Evolutionary conservation across 345 rosid species (phyloP), one percentile per base, ranked within the genome.

Genomic region (Murraya koenigii): DNA sequence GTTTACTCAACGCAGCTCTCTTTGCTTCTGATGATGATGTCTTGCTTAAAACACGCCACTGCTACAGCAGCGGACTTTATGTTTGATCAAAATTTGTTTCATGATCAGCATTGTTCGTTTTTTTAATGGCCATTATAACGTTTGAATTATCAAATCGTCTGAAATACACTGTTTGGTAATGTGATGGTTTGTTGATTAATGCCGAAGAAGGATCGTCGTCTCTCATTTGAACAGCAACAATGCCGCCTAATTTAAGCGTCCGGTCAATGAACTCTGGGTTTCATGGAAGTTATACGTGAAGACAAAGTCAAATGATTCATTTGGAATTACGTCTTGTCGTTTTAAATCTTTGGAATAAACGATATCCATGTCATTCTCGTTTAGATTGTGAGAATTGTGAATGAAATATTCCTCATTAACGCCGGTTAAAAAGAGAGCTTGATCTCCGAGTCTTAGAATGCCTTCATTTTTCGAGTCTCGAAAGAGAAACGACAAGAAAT

Each of bases 381-480:
- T 72, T 8, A 84, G 78, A 36, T 86, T 75, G 35, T 71, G 81
- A 77, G 81, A 77, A 71, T 69, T 55, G 23, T 79, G 76, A 30
- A 81, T 20, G 39, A 80, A 78, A 59, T 80, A 77, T 15, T 75
- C 85, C 47, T 75, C 85, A 54, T 81, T 82, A 28, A 79, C 82
- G 62, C 82, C 77, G 32, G 82, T 78, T 0, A 90, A 28, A 56
- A 94, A 73, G 36, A 89, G 77, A 30, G 86, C 86, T 75, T 78
- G 88, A n/a, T 84, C 81, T 15, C 90, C 88, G 0, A 38, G 3
- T 78, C 72, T 85, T 19, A 84, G 41, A 7, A 92, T 81, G 72
- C 94, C 92, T 87, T 92, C 91, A 41, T 85, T 92, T 62, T 81
- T 84, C 61, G 90, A 78, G 79, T 91, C 93, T 5, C 35, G 83